Evolutionary conservation across 805 yeast species (phyloP).

Genomic region (Pichia kluyveri): DNA sequence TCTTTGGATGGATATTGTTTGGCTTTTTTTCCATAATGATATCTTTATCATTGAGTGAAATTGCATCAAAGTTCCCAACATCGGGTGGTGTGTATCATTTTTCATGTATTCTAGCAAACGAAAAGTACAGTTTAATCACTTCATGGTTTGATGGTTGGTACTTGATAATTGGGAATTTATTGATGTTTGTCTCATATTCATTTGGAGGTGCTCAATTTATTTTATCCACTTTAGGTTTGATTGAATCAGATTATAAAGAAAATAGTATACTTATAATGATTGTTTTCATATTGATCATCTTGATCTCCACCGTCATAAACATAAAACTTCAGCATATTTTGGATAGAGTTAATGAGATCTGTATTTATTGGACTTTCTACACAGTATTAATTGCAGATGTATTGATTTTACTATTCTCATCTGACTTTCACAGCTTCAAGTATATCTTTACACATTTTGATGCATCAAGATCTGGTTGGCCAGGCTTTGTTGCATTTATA

Average conservation of each 20-base stretch:
- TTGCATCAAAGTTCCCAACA: constrained; percentile 67
- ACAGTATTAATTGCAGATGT: constrained; percentile 64
- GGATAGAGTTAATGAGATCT: constrained; percentile 55
- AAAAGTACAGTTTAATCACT: constrained; percentile 43
- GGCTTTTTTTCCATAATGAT: constrained; percentile 56
- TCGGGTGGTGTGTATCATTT: constrained; percentile 73
- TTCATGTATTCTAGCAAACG: constrained; percentile 60
- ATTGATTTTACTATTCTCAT: constrained; percentile 48
- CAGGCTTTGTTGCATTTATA: constrained; percentile 58
- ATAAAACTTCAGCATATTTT: constrained; percentile 49
- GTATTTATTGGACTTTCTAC: constrained; percentile 69
- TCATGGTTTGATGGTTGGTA: constrained; percentile 81
- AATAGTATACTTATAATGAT: constrained; percentile 47
- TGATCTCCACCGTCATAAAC: constrained; percentile 55
- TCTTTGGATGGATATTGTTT: constrained; percentile 67
- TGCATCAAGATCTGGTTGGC: constrained; percentile 70
- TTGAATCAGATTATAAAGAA: constrained; percentile 48
- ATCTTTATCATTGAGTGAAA: constrained; percentile 67
- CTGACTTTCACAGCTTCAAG: constrained; percentile 47
- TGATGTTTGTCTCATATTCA: constrained; percentile 63
- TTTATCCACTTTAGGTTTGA: constrained; percentile 55
- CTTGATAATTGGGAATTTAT: constrained; percentile 65
- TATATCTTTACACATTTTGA: constrained; percentile 60
- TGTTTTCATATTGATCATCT: constrained; percentile 47
- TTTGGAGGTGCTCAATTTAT: constrained; percentile 73